Percentiles rank a stretch among this genome's conserved stretches.
Conservation (phyloP, 306 rosid genomes). For the Acacia crassicarpa region DNA sequence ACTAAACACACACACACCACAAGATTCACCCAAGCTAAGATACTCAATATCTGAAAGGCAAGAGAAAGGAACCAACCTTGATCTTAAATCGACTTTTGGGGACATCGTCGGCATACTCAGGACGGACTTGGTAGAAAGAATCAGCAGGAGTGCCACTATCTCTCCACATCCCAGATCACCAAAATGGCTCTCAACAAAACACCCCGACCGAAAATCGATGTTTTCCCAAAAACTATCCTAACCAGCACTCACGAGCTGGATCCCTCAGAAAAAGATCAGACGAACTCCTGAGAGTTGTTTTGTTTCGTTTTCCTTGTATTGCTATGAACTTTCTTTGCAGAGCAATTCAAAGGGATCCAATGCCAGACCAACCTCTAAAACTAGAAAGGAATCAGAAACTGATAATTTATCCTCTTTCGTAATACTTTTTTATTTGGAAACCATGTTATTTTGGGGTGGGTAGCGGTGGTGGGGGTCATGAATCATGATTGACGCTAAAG, state of each 20-base stretch:
- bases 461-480: constrained; percentile 21
- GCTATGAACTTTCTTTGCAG: constrained; percentile 29
- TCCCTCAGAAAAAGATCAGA: constrained; percentile 48
- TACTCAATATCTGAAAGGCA: background rate
- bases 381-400: background rate
- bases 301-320: constrained; percentile 15
- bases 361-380: constrained; percentile 39
- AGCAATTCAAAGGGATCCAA: constrained; percentile 48
- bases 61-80: constrained; percentile 50
- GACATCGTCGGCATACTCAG: constrained; percentile 80
- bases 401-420: background rate
- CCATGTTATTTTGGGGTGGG: constrained; percentile 15
- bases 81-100: constrained; percentile 86
- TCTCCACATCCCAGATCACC: constrained; percentile 76
- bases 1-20: background rate
- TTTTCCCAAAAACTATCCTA: constrained; percentile 4
- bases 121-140: constrained; percentile 88
- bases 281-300: constrained; percentile 34
- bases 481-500: background rate
- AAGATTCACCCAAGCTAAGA: constrained; percentile 19
- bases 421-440: constrained; percentile 8
- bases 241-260: constrained; percentile 34
- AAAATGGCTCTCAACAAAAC: constrained; percentile 17
- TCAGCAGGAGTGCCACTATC: constrained; percentile 87
- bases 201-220: background rate